Percentiles rank a stretch among this genome's conserved stretches.
These are phyloP conservation scores for Lathyrus sativus DNA, from an alignment of 306 rosid species.

Conservation along the genomic window DNA sequence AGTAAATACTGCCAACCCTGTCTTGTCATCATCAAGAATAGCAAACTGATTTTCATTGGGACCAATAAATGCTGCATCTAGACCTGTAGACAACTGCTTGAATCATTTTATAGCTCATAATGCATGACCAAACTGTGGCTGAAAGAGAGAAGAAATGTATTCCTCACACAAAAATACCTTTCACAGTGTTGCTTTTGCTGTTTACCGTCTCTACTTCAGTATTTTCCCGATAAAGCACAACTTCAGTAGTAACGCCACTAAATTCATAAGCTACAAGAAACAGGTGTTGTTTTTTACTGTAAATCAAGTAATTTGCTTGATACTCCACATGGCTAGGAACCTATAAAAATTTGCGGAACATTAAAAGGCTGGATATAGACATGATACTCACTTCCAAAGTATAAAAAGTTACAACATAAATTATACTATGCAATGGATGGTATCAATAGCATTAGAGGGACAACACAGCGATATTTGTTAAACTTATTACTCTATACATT, in stretches of 20 bases:
- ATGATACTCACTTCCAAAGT: constrained; percentile 24
- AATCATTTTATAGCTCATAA: constrained; percentile 35
- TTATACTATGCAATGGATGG: constrained; percentile 24
- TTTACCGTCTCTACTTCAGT: constrained; percentile 55
- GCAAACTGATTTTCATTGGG: constrained; percentile 93
- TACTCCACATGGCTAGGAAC: constrained; percentile 87
- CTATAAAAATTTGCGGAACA: constrained; percentile 49
- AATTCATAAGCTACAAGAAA: constrained; percentile 89
- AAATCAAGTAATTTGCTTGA: constrained; percentile 68
- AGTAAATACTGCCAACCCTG: constrained; percentile 73
- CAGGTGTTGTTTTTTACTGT: constrained; percentile 77
- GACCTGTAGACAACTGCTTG: constrained; percentile 58
- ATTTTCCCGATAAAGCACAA: constrained; percentile 85
- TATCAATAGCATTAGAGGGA: constrained; percentile 34
- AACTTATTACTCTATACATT: constrained; percentile 44
- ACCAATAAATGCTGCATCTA: constrained; percentile 94
- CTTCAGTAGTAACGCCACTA: constrained; percentile 74
- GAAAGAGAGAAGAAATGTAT: constrained; percentile 38
- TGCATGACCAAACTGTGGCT: constrained; percentile 33
- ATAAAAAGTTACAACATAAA: constrained; percentile 17
- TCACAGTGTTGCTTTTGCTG: constrained; percentile 75
- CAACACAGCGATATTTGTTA: constrained; percentile 22
- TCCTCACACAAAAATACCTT: constrained; percentile 56
- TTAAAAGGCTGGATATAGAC: constrained; percentile 38
- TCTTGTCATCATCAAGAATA: constrained; percentile 91